Evolutionary conservation across 2,329 filamentous ascomycete species (phyloP).

Genomic region (Aspergillus calidoustus): DNA sequence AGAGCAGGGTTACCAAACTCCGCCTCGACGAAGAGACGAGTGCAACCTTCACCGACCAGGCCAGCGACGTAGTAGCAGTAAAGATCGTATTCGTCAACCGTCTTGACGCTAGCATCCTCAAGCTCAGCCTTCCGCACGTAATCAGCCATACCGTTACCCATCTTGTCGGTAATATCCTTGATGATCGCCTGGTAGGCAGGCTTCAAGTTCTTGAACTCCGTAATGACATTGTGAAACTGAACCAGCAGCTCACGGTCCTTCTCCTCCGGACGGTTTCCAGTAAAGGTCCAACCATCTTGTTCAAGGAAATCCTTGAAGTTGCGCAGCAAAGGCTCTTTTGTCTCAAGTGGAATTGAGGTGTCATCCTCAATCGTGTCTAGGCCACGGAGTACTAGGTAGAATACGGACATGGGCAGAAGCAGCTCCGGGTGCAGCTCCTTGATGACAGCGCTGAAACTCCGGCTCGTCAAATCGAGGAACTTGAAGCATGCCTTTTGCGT

Average conservation of each 20-base stretch:
- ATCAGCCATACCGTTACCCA: constrained; percentile 99
- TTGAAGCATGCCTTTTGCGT: constrained; percentile 83
- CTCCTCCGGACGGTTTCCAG: constrained; percentile 83
- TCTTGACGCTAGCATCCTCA: constrained; percentile 79
- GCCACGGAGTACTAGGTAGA: constrained; percentile 90
- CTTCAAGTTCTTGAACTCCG: constrained; percentile 88
- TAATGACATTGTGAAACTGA: constrained; percentile 84
- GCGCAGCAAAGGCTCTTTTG: constrained; percentile 84
- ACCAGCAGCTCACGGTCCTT: constrained; percentile 93
- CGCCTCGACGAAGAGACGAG: constrained; percentile 84
- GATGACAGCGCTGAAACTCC: constrained; percentile 91
- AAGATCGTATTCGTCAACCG: constrained; percentile 85
- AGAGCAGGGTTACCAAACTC: constrained; percentile 85
- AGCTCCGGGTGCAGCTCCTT: constrained; percentile 95
- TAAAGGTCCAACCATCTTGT: constrained; percentile 87
- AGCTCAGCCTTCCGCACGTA: constrained; percentile 84
- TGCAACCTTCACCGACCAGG: constrained; percentile 92
- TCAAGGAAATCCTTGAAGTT: constrained; percentile 80
- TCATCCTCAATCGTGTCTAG: constrained; percentile 99
- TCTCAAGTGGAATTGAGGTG: constrained; percentile 81
- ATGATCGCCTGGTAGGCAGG: constrained; percentile 83
- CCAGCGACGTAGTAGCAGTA: constrained; percentile 99
- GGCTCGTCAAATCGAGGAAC: constrained; percentile 83
- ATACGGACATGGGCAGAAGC: constrained; percentile 83
- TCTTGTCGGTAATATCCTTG: constrained; percentile 87